A percentile compares a stretch with the other conserved stretches of the same genome.
phyloP scores from a whole-genome alignment of 2,329 filamentous ascomycete genomes.

The Alternaria viburni region DNA sequence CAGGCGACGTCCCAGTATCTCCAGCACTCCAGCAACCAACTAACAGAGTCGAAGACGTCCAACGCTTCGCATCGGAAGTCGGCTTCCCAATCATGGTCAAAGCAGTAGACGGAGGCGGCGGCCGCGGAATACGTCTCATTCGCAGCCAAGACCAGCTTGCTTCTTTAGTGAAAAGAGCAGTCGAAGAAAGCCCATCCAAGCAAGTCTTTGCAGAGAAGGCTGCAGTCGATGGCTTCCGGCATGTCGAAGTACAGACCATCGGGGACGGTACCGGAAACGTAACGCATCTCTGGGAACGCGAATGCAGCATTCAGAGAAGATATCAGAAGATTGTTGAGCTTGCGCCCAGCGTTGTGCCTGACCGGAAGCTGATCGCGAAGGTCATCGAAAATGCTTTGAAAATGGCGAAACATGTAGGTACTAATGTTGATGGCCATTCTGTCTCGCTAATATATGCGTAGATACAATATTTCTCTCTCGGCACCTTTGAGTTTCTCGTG shows the following conservation, averaged over 20 bases:
- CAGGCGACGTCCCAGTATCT: constrained; percentile 57
- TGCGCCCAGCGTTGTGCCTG: constrained; percentile 59
- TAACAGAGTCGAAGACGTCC: constrained; percentile 51
- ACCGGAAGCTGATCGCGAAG: constrained; percentile 55
- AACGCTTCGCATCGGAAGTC: constrained; percentile 63
- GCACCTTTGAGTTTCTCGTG: constrained; percentile 70
- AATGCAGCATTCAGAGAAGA: constrained; percentile 65
- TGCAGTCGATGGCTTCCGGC: constrained; percentile 65
- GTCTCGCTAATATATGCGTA: constrained; percentile 20
- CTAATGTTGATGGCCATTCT: accelerated
- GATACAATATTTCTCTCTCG: constrained; percentile 64
- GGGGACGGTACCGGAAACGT: constrained; percentile 62
- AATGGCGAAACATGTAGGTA: constrained; percentile 56
- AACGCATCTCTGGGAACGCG: constrained; percentile 65
- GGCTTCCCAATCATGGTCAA: constrained; percentile 67
- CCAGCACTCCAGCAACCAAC: constrained; percentile 57
- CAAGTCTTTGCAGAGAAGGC: constrained; percentile 67
- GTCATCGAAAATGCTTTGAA: constrained; percentile 62
- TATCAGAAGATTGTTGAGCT: constrained; percentile 68
- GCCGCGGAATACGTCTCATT: constrained; percentile 65
- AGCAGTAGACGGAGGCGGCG: constrained; percentile 69
- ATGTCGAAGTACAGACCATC: constrained; percentile 67
- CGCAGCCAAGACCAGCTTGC: constrained; percentile 53
- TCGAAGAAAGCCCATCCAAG: constrained; percentile 64
- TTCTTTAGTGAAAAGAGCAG: constrained; percentile 57